phyloP scores from a whole-genome alignment of 495 filamentous ascomycete genomes.

The Paragyromitra xinjiangensis region DNA sequence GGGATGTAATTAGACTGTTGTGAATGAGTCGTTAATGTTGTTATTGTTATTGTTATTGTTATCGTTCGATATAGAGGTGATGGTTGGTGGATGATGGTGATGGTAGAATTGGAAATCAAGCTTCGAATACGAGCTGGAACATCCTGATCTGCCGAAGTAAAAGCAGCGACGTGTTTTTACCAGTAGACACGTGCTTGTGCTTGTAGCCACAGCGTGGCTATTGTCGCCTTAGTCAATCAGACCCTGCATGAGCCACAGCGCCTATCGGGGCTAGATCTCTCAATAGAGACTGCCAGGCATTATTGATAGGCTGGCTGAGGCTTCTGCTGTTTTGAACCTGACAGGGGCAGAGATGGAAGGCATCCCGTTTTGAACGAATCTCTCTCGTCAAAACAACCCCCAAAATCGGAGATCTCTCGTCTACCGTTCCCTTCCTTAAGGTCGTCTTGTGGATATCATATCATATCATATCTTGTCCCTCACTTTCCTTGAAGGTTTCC shows the following conservation, averaged over 20 bases:
- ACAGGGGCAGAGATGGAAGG: slow-evolving; percentile 40
- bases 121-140: slow-evolving; percentile 27
- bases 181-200: background rate
- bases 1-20: slow-evolving; percentile 6
- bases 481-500: slow-evolving; percentile 28
- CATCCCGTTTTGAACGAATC: slow-evolving; percentile 36
- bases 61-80: background rate
- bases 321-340: slow-evolving; percentile 30
- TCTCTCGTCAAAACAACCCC: slow-evolving; percentile 44
- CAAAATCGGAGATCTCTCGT: slow-evolving; percentile 32
- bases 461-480: slow-evolving; percentile 32
- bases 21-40: background rate
- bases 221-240: background rate
- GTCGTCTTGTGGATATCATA: slow-evolving; percentile 27
- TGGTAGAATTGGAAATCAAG: slow-evolving; percentile 43
- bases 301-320: slow-evolving; percentile 28
- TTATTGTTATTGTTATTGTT: background rate
- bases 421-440: slow-evolving; percentile 28
- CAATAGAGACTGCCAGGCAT: background rate
- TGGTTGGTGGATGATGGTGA: slow-evolving; percentile 22
- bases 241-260: slow-evolving; percentile 27
- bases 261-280: slow-evolving; percentile 31
- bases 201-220: slow-evolving; percentile 15
- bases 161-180: slow-evolving; percentile 5
- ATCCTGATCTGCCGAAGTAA: background rate